Evolutionary conservation across 345 rosid genomes (phyloP).

Genomic region (Pugionium cornutum): DNA sequence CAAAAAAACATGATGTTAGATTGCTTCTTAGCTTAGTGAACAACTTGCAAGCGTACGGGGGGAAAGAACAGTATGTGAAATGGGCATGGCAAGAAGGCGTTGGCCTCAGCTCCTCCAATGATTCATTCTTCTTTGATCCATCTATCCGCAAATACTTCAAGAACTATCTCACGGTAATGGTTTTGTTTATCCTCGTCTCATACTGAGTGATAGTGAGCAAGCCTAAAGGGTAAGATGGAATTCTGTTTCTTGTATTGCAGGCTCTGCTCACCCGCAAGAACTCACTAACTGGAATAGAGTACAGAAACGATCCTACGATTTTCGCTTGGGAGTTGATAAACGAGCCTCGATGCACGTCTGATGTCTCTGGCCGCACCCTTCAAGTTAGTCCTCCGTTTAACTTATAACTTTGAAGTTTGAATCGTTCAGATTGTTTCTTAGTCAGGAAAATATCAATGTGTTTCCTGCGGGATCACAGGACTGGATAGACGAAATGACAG

Average conservation of each 20-base stretch:
- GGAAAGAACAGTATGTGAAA: conserved; percentile 80
- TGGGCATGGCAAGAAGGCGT: conserved; percentile 97
- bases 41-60: conserved; percentile 79
- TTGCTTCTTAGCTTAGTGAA: conserved; percentile 74
- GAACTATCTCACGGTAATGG: conserved; percentile 63
- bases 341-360: conserved; percentile 81
- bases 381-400: conserved; percentile 52
- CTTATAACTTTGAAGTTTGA: background rate
- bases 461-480: conserved; percentile 48
- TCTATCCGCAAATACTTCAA: conserved; percentile 76
- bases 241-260: conserved; percentile 40
- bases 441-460: background rate
- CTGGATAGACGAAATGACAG: conserved; percentile 81
- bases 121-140: conserved; percentile 88
- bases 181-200: background rate
- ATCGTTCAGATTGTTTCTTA: conserved; percentile 15
- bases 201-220: conserved; percentile 5
- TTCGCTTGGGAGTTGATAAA: conserved; percentile 91
- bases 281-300: conserved; percentile 72
- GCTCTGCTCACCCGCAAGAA: conserved; percentile 68
- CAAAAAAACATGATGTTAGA: conserved; percentile 59
- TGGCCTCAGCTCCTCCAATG: conserved; percentile 77
- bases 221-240: background rate
- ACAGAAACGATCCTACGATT: conserved; percentile 75
- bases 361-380: conserved; percentile 79